Percentiles rank a stretch among this genome's conserved stretches.
These are phyloP conservation scores for Pyrenochaeta sp. DNA, from an alignment of 2,329 filamentous ascomycete species.

Conservation along the genomic window DNA sequence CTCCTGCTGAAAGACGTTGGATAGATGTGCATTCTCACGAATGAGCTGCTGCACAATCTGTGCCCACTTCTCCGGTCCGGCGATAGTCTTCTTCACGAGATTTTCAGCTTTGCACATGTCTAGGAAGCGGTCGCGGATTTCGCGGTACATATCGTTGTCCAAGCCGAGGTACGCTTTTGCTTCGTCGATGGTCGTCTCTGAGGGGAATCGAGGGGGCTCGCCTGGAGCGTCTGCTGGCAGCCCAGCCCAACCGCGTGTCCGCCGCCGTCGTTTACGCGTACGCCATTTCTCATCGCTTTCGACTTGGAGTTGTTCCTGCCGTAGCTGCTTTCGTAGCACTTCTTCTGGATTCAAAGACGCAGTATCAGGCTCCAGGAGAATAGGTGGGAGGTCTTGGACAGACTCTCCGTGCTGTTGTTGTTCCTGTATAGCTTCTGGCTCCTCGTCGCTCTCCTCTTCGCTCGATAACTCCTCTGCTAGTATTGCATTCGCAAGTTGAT, in stretches of 20 bases:
- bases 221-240: slow-evolving; percentile 72
- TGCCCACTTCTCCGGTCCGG: slow-evolving; percentile 78
- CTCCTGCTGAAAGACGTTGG: slow-evolving; percentile 65
- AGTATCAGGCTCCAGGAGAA: slow-evolving; percentile 11
- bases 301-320: slow-evolving; percentile 57
- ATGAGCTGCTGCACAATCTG: slow-evolving; percentile 73
- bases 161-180: slow-evolving; percentile 74
- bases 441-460: slow-evolving; percentile 23
- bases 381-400: slow-evolving; percentile 11
- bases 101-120: slow-evolving; percentile 72
- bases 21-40: slow-evolving; percentile 69
- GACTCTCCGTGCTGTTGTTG: background rate
- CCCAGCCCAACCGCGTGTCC: slow-evolving; percentile 73
- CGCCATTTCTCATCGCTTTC: slow-evolving; percentile 71
- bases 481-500: slow-evolving; percentile 40
- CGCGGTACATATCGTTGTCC: slow-evolving; percentile 69
- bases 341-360: slow-evolving; percentile 33
- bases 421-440: slow-evolving; percentile 9
- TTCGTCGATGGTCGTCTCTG: slow-evolving; percentile 83
- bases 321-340: slow-evolving; percentile 35
- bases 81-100: slow-evolving; percentile 78
- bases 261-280: slow-evolving; percentile 71
- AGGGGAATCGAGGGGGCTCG: slow-evolving; percentile 77
- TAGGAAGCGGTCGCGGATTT: slow-evolving; percentile 72
- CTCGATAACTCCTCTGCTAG: slow-evolving; percentile 29